Conservation (phyloP, 2,329 filamentous ascomycete genomes). For the Verticillium klebahnii region DNA sequence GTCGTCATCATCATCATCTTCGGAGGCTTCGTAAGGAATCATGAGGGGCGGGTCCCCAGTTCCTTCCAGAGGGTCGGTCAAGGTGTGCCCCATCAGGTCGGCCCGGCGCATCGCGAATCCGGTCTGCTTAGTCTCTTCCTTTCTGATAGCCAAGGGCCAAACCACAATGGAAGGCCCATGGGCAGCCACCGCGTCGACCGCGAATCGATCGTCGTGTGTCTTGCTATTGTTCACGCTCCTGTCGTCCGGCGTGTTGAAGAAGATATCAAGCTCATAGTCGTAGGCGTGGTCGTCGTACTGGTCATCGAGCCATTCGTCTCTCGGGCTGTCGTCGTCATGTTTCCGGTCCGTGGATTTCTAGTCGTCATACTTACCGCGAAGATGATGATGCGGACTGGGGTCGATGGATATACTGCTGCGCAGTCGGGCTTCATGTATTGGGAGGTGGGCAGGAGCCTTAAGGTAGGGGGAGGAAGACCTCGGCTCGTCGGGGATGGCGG, state of each 20-base stretch:
- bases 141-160: not conserved
- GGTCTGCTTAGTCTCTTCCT: not conserved
- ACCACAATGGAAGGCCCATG: slow-evolving; percentile 6
- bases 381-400: slow-evolving; percentile 38
- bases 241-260: not conserved
- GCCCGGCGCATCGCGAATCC: slow-evolving; percentile 8
- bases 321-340: slow-evolving; percentile 16
- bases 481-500: slow-evolving; percentile 20
- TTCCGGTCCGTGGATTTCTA: slow-evolving; percentile 12
- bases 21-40: slow-evolving; percentile 40
- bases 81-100: slow-evolving; percentile 10
- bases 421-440: slow-evolving; percentile 15
- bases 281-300: slow-evolving; percentile 19
- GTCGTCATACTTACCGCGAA: slow-evolving; percentile 41
- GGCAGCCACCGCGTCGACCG: slow-evolving; percentile 2
- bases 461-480: slow-evolving; percentile 39
- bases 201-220: slow-evolving; percentile 5
- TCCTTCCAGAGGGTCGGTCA: slow-evolving; percentile 11
- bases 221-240: slow-evolving; percentile 1
- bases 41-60: slow-evolving; percentile 26
- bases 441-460: slow-evolving; percentile 27
- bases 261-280: slow-evolving; percentile 10
- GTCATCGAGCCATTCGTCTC: slow-evolving; percentile 27
- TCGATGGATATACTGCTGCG: slow-evolving; percentile 27
- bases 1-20: slow-evolving; percentile 57